Conservation (phyloP, 2,329 filamentous ascomycete genomes). For the Alternaria triticimaculans region DNA sequence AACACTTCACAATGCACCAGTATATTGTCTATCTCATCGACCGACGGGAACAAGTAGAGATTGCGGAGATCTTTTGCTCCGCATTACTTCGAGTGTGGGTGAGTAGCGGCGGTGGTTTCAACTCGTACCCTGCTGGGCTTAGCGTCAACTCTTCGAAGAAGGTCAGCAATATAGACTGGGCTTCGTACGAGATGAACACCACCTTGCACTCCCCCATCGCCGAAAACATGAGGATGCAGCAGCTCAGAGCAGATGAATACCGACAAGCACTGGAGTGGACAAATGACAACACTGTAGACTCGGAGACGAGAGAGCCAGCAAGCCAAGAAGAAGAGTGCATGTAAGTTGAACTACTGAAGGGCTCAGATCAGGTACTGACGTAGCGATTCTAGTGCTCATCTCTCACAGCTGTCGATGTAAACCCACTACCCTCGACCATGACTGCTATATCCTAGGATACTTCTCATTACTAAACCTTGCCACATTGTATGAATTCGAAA, state of each 20-base stretch:
- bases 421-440: not conserved
- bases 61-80: conserved; percentile 42
- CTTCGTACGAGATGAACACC: conserved; percentile 14
- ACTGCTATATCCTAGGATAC: not conserved
- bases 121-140: conserved; percentile 35
- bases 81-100: conserved; percentile 38
- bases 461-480: not conserved
- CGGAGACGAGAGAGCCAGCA: not conserved
- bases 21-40: conserved; percentile 40
- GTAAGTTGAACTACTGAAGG: not conserved
- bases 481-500: fast-evolving
- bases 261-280: conserved; percentile 27
- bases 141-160: conserved; percentile 29
- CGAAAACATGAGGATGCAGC: conserved; percentile 19
- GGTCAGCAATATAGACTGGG: conserved; percentile 24
- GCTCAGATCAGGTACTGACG: not conserved
- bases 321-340: conserved; percentile 8
- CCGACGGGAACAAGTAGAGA: conserved; percentile 23
- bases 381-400: not conserved
- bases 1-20: conserved; percentile 35
- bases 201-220: conserved; percentile 15
- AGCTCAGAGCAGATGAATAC: conserved; percentile 23
- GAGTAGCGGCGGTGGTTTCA: conserved; percentile 36
- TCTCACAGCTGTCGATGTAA: not conserved
- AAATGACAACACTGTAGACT: not conserved